Conservation (phyloP, 148 eudicot species). For the Chenopodium berlandieri region DNA sequence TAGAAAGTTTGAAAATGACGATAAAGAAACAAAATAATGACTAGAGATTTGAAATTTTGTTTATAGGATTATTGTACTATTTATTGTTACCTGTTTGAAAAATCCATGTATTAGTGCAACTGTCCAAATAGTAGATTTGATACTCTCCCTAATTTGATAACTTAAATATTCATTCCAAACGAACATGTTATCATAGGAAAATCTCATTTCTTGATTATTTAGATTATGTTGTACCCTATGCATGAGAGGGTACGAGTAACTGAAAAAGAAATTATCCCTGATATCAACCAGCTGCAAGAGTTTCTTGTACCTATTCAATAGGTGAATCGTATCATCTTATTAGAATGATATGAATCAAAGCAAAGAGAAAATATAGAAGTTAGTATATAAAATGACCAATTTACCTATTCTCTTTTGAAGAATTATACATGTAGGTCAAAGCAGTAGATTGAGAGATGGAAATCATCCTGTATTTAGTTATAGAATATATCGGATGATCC, state of each 20-base stretch:
- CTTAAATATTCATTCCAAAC: conserved; percentile 92
- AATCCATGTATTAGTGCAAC: conserved; percentile 90
- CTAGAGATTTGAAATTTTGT: too few species aligned
- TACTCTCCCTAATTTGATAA: conserved; percentile 57
- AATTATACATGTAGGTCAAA: conserved; percentile 46
- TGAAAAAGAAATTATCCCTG: conserved; percentile 80
- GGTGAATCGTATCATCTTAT: too few species aligned
- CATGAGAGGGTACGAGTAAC: conserved; percentile 88
- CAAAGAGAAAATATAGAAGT: not conserved
- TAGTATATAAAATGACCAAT: not conserved
- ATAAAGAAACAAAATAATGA: not conserved
- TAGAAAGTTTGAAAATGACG: too few species aligned
- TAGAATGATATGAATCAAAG: not conserved
- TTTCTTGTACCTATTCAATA: conserved; percentile 64
- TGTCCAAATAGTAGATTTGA: conserved; percentile 75
- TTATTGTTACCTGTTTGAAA: conserved; percentile 72
- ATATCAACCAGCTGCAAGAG: conserved; percentile 74
- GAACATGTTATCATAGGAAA: conserved; percentile 56
- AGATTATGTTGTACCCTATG: conserved; percentile 73
- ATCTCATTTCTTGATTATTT: conserved; percentile 41
- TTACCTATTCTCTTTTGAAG: conserved; percentile 77
- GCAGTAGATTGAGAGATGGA: conserved; percentile 54
- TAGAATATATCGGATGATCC: conserved; percentile 72
- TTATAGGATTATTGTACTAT: too few species aligned
- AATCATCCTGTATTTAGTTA: conserved; percentile 70